Percentiles rank a stretch among this genome's conserved stretches.
These are phyloP conservation scores for Scutellaria baicalensis DNA, from an alignment of 257 asterid genomes.

Conservation along the genomic window DNA sequence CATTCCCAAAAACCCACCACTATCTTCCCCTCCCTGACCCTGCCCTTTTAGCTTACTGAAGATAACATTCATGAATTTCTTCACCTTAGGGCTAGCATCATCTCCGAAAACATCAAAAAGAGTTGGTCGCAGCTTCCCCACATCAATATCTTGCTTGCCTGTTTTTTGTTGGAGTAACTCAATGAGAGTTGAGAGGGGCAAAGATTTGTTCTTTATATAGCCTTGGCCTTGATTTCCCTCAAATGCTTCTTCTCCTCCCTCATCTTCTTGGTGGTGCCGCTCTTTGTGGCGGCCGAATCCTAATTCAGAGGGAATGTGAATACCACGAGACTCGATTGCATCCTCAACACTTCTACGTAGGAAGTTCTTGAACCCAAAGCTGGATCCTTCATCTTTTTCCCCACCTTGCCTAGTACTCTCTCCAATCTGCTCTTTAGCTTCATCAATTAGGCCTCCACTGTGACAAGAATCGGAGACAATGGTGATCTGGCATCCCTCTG, in stretches of 20 bases:
- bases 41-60: constrained; percentile 47
- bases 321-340: constrained; percentile 72
- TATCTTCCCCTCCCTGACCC: constrained; percentile 28
- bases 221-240: constrained; percentile 21
- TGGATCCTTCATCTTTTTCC: constrained; percentile 36
- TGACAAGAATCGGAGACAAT: constrained; percentile 96
- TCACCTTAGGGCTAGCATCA: constrained; percentile 91
- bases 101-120: constrained; percentile 84
- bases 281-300: constrained; percentile 21
- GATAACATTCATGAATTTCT: constrained; percentile 90
- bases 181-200: constrained; percentile 75
- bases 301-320: constrained; percentile 41
- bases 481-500: constrained; percentile 79
- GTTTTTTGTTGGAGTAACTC: constrained; percentile 88
- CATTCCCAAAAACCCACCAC: constrained; percentile 67
- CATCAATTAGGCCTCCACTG: constrained; percentile 90
- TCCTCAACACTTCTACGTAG: constrained; percentile 48
- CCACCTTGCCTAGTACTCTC: constrained; percentile 48
- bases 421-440: constrained; percentile 92
- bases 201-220: constrained; percentile 50
- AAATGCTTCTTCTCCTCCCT: constrained; percentile 23
- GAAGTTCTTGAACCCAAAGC: constrained; percentile 67
- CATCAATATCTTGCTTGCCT: constrained; percentile 85
- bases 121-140: constrained; percentile 85
- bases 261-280: constrained; percentile 19